Conservation (phyloP, 805 yeast genomes). For the Metschnikowia noctiluminum region DNA sequence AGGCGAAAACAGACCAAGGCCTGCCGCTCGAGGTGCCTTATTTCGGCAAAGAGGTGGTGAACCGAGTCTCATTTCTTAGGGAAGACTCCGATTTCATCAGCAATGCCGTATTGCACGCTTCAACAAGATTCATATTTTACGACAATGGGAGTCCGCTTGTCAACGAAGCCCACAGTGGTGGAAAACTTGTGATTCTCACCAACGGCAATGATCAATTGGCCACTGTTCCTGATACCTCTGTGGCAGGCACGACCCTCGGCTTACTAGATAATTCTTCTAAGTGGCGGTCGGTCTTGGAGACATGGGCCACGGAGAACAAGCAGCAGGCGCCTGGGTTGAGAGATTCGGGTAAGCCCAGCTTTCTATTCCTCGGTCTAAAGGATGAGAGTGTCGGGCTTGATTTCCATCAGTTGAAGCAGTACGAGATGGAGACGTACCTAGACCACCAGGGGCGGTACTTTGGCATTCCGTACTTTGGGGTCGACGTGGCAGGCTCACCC, state of each 20-base stretch:
- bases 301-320: slow-evolving; percentile 34
- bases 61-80: slow-evolving; percentile 63
- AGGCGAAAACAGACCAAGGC: background rate
- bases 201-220: slow-evolving; percentile 33
- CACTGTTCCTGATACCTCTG: slow-evolving; percentile 10
- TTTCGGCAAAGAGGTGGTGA: slow-evolving; percentile 52
- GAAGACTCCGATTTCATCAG: slow-evolving; percentile 51
- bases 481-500: slow-evolving; percentile 51
- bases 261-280: slow-evolving; percentile 15
- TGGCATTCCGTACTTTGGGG: slow-evolving; percentile 64
- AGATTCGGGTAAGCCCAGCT: slow-evolving; percentile 32
- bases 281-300: slow-evolving; percentile 12
- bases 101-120: slow-evolving; percentile 41
- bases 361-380: slow-evolving; percentile 41
- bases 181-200: slow-evolving; percentile 33
- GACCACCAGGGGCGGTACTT: slow-evolving; percentile 46
- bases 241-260: slow-evolving; percentile 21
- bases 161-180: slow-evolving; percentile 24
- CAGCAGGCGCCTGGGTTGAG: slow-evolving; percentile 40
- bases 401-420: slow-evolving; percentile 25
- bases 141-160: slow-evolving; percentile 30
- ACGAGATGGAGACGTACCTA: slow-evolving; percentile 33
- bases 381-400: slow-evolving; percentile 44
- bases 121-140: slow-evolving; percentile 49
- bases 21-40: slow-evolving; percentile 20